Evolutionary conservation across 306 rosid species (phyloP), one percentile per base, ranked within the genome.

Genomic region (Casuarina cunninghamiana): DNA sequence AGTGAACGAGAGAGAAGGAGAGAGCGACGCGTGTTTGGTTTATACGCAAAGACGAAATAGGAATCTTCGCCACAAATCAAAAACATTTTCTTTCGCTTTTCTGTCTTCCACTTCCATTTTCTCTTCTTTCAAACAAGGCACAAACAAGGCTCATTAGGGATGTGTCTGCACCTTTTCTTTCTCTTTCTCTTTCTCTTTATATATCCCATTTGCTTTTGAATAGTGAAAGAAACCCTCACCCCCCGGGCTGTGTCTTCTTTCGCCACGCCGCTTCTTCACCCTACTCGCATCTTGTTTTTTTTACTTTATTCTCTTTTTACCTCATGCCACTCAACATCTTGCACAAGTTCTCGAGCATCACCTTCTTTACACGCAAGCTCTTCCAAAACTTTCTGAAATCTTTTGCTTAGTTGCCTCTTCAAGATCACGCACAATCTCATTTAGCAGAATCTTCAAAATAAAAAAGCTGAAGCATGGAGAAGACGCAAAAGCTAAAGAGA

Each of bases 1-100:
- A 73, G 79, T 0, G 10, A 38, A 83, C 72, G 83, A 78, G 87
- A 43, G 75, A 26, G 32, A 26, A 77, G 45, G 84, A 76, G 85
- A 73, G 79, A 0, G 10, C 32, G 37, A 83, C 72, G 83, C 78
- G 87, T 78, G 78, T 0, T 7, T 72, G 21, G 39, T 45, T 61
- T 26, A 0, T 26, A 26, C 32, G 32, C 6, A 4, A 44, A 0
- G 8, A 46, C 9, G 0, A 3, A 2, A 0, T 48, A 13, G 51
- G 51, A 48, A 48, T 48, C 11, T 48, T 48, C 11, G 51, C 51
- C 51, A 48, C 51, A 10, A 48, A 48, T 13, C 51, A 48, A 48
- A 48, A 48, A 48, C 11, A 48, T 48, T 48, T 48, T 2, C 11
- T 48, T 5, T 44, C 48, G 1, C 48, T 44, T 44, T 44, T 44